Conservation (phyloP, 106 monocot genomes). For the Gastrodia elata region DNA sequence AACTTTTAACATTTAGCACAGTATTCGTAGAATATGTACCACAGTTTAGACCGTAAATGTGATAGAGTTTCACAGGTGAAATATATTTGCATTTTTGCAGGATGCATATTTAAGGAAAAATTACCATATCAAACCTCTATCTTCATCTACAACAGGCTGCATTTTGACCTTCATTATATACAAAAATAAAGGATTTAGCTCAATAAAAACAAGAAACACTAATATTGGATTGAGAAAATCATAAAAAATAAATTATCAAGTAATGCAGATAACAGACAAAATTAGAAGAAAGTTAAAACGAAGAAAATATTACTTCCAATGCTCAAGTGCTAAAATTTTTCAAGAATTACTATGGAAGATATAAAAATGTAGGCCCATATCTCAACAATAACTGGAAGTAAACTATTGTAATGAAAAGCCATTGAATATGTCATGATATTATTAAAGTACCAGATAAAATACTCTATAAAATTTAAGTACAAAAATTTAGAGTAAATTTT, state of each 20-base stretch:
- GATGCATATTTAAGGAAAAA: not conserved
- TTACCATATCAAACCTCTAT: conserved; percentile 70
- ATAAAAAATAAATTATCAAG: not conserved
- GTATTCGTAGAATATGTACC: not conserved
- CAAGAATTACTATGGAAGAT: not conserved
- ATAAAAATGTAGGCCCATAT: not conserved
- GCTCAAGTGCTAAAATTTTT: not conserved
- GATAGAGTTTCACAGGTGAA: not conserved
- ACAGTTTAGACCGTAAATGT: not conserved
- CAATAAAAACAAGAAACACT: not conserved
- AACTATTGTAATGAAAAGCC: not conserved
- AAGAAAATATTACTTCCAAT: not conserved
- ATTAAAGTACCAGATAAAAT: not conserved
- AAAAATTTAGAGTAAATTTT: not conserved
- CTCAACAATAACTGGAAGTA: not conserved
- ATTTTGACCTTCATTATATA: conserved; percentile 65
- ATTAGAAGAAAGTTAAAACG: not conserved
- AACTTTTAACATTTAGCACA: not conserved
- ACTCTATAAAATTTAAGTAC: not conserved
- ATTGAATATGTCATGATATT: not conserved
- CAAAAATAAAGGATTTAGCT: conserved; percentile 8
- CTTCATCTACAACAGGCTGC: conserved; percentile 66
- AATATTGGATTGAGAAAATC: not conserved
- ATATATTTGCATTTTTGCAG: not conserved
- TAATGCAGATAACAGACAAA: not conserved